Evolutionary conservation across 495 filamentous ascomycete species (phyloP).

Genomic region (Xylaria longipes): DNA sequence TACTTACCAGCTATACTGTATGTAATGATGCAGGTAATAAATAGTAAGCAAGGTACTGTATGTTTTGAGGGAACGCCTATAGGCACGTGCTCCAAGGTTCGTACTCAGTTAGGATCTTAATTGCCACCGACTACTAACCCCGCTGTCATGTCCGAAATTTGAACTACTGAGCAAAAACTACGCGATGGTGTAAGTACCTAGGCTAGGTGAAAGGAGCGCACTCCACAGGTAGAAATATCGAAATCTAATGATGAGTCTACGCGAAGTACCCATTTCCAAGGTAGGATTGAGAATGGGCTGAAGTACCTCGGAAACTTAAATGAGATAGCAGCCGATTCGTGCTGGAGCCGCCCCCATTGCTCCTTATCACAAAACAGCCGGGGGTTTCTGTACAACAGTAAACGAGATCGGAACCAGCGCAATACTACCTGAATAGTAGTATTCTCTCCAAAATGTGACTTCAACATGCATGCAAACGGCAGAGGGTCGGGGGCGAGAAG

Average conservation of each 20-base stretch:
- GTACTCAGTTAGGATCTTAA: conserved; percentile 2
- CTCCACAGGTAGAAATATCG: not conserved
- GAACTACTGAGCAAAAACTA: not conserved
- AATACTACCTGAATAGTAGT: conserved; percentile 5
- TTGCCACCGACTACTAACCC: not conserved
- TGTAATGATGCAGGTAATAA: not conserved
- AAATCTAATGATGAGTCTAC: not conserved
- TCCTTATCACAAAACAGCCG: not conserved
- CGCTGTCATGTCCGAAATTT: not conserved
- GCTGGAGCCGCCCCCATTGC: conserved; percentile 1
- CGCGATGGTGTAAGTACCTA: not conserved
- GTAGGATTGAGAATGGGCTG: not conserved
- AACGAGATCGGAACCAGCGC: not conserved
- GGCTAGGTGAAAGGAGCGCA: not conserved
- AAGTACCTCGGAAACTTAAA: conserved; percentile 1
- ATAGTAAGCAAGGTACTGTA: conserved; percentile 23
- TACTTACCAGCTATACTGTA: not conserved
- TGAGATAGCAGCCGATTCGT: conserved; percentile 4
- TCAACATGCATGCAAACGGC: not conserved
- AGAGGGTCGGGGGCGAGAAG: not conserved
- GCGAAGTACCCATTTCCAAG: not conserved
- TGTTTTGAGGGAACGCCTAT: not conserved
- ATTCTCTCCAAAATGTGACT: conserved; percentile 7
- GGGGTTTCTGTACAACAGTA: not conserved
- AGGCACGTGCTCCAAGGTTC: not conserved